A percentile compares a stretch with the other conserved stretches of the same genome.
phyloP scores from a whole-genome alignment of 345 rosid species.

The Trapa bicornis region DNA sequence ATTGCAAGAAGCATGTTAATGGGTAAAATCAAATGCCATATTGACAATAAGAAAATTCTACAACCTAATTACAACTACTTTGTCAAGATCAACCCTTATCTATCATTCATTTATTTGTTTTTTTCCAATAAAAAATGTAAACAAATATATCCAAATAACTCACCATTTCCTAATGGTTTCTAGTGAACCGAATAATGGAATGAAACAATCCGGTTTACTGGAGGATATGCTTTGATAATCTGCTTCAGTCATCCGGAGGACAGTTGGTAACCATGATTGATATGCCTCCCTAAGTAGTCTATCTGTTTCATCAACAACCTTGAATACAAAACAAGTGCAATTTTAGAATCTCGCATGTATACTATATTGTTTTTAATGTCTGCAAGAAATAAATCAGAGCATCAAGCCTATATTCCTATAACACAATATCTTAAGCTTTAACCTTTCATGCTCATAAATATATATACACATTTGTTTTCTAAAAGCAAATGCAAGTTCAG shows the following conservation, averaged over 20 bases:
- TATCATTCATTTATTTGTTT: background rate
- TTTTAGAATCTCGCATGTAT: background rate
- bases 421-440: background rate
- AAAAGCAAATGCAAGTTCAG: no score
- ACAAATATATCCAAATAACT: conserved; percentile 15
- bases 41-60: background rate
- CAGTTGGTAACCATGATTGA: conserved; percentile 92
- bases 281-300: conserved; percentile 86
- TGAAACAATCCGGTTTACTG: conserved; percentile 8
- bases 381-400: background rate
- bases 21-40: background rate
- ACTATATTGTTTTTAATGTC: background rate
- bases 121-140: background rate
- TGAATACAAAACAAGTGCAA: conserved; percentile 9
- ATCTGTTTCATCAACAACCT: conserved; percentile 98
- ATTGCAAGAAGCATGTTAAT: background rate
- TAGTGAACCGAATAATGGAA: conserved; percentile 43
- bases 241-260: conserved; percentile 48
- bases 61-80: background rate
- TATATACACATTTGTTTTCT: background rate
- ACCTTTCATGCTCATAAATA: background rate
- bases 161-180: conserved; percentile 74
- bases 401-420: background rate
- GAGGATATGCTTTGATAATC: conserved; percentile 26
- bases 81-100: background rate